Base-by-base conservation (phyloP, 768 basidiomycete genomes). In the Boletales sp. region DNA sequence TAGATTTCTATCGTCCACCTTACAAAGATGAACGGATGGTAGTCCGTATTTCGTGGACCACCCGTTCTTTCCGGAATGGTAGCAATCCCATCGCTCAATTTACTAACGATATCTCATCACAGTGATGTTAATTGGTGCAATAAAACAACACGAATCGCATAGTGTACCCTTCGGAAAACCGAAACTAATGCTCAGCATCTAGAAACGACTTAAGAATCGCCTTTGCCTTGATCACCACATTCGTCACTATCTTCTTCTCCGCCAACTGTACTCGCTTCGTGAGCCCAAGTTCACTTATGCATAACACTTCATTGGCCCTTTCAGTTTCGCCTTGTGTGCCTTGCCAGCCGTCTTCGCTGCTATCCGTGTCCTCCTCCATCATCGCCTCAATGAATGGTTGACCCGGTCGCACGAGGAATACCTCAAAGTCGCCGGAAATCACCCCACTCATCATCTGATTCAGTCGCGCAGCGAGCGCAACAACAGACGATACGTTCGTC, bases 351-450 rank as follows among this genome's bases (percentile, higher is more conserved):
- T 30, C 17, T 6, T 35, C 47, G 9, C 18, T 19, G 14, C 42
- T 32, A 9, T 48, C 47, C 18, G 19, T 15, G 18, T 47, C 47
- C 19, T 41, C 47, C 34, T 48, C 47, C 47, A 42, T 48, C 14
- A 24, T 36, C 1, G 19, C 21, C 34, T 29, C 40, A 14, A 35
- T 31, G n/a, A 48, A 48, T 2, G 14, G n/a, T 24, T 36, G 21
- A 7, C 5, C 21, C 5, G 47, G 24, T 4, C 15, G 32, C n/a
- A 35, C 8, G 36, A 31, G 21, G 11, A 41, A 27, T 3, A 41
- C 47, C 10, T 54, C 52, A n/a, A 56, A 54, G 44, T 56, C 45
- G 14, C 52, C 38, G 2, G 55, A 50, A 8, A 54, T 12, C 5
- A 56, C 43, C 2, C 27, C 52, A 13, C 31, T 19, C 8, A 56